Evolutionary conservation across 2,329 filamentous ascomycete species (phyloP).

Genomic region (Cryoendolithus antarcticus): DNA sequence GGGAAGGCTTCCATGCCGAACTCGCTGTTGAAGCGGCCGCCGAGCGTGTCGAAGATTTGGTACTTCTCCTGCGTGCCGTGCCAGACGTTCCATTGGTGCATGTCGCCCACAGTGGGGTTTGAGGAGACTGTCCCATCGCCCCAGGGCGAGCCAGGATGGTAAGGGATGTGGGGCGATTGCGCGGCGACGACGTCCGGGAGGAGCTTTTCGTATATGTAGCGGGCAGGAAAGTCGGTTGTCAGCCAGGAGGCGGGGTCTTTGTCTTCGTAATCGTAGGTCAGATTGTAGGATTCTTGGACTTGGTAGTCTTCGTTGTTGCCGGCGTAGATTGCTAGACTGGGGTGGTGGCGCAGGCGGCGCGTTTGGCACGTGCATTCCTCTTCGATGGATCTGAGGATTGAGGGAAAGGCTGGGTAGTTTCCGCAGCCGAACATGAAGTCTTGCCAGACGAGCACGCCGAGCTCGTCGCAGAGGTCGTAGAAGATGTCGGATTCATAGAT

Average conservation of each 20-base stretch:
- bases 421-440: slow-evolving; percentile 67
- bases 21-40: slow-evolving; percentile 85
- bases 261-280: slow-evolving; percentile 69
- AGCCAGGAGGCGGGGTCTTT: slow-evolving; percentile 76
- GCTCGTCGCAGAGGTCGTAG: slow-evolving; percentile 64
- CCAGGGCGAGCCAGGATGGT: slow-evolving; percentile 76
- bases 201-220: slow-evolving; percentile 82
- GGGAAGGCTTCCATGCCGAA: slow-evolving; percentile 95
- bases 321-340: slow-evolving; percentile 74
- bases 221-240: slow-evolving; percentile 73
- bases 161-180: slow-evolving; percentile 54
- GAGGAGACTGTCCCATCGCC: slow-evolving; percentile 60
- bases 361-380: slow-evolving; percentile 58
- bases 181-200: slow-evolving; percentile 60
- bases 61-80: slow-evolving; percentile 86
- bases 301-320: slow-evolving; percentile 96
- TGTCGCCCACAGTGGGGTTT: slow-evolving; percentile 72
- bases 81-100: slow-evolving; percentile 98
- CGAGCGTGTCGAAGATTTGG: slow-evolving; percentile 74
- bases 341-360: slow-evolving; percentile 67
- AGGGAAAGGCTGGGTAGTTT: slow-evolving; percentile 56
- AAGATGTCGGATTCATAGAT: slow-evolving; percentile 66
- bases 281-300: slow-evolving; percentile 57
- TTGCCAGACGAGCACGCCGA: slow-evolving; percentile 73
- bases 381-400: slow-evolving; percentile 51